phyloP scores from a whole-genome alignment of 1,139 yeast genomes.

The Blastobotrys capitulatus region DNA sequence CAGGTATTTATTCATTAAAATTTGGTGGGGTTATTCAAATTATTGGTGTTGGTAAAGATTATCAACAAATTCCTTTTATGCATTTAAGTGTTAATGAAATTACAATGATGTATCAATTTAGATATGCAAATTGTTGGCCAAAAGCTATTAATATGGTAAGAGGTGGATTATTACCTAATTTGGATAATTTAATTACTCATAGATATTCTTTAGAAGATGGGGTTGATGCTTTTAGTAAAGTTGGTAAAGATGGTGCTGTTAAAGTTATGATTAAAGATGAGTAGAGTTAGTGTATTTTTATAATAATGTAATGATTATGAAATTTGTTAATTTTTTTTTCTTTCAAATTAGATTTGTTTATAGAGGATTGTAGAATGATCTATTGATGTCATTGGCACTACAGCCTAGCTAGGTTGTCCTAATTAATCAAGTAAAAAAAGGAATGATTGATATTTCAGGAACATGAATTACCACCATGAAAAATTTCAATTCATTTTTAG shows the following conservation, averaged over 20 bases:
- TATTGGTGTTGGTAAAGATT: constrained; percentile 67
- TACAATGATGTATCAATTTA: constrained; percentile 67
- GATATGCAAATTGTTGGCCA: constrained; percentile 72
- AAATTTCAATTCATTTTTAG: no score
- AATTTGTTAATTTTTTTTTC: no score
- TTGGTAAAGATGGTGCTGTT: constrained; percentile 49
- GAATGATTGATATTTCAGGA: no score
- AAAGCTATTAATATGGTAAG: constrained; percentile 65
- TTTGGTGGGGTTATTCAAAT: constrained; percentile 67
- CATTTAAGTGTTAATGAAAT: constrained; percentile 67
- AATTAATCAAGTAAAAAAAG: no score
- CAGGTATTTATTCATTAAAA: constrained; percentile 53
- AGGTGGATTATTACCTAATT: constrained; percentile 50
- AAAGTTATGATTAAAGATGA: constrained; percentile 57
- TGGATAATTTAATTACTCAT: constrained; percentile 69
- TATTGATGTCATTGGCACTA: no score
- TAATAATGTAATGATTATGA: no score
- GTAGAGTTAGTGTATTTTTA: neutral
- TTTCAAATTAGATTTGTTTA: no score
- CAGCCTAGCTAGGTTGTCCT: no score
- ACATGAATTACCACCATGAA: no score
- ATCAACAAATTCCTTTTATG: constrained; percentile 68
- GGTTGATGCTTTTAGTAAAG: constrained; percentile 71
- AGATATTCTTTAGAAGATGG: constrained; percentile 71
- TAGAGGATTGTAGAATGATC: no score